Conservation (phyloP, 2,329 filamentous ascomycete genomes). For the Elsinoe necatrix region DNA sequence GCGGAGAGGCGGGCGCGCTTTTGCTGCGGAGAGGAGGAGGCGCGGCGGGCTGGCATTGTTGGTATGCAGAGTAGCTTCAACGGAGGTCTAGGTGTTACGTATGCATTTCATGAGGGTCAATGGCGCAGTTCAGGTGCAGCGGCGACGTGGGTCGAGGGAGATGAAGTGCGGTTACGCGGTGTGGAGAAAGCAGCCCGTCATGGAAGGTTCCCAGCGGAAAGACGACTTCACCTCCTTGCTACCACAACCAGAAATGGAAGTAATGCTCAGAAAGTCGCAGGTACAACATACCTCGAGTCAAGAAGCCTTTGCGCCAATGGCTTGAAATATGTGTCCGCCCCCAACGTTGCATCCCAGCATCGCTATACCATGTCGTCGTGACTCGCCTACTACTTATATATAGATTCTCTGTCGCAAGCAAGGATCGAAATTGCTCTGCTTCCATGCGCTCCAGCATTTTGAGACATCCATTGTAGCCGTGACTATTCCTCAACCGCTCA, state of each 20-base stretch:
- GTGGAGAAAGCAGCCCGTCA: neutral
- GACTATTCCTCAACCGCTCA: neutral
- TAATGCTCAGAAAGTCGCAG: neutral
- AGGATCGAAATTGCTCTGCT: too few species aligned
- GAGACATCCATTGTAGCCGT: too few species aligned
- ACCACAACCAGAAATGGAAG: neutral
- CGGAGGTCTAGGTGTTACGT: neutral
- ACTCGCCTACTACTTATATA: neutral
- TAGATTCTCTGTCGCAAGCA: neutral
- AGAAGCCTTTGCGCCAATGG: too few species aligned
- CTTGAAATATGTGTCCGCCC: neutral
- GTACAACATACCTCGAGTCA: too few species aligned
- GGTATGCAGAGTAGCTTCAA: neutral
- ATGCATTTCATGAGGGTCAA: neutral
- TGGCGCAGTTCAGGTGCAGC: neutral
- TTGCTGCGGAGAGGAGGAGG: neutral
- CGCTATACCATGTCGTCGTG: neutral
- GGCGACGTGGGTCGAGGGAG: neutral
- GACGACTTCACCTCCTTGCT: neutral
- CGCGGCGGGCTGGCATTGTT: neutral
- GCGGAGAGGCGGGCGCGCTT: conserved; percentile 2
- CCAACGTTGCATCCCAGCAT: neutral
- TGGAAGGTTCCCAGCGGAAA: neutral
- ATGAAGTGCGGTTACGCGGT: neutral
- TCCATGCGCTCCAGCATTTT: too few species aligned